These are phyloP conservation scores for Mucor piriformis DNA, from an alignment of 371 early-diverging fungal species.

Conservation along the genomic window DNA sequence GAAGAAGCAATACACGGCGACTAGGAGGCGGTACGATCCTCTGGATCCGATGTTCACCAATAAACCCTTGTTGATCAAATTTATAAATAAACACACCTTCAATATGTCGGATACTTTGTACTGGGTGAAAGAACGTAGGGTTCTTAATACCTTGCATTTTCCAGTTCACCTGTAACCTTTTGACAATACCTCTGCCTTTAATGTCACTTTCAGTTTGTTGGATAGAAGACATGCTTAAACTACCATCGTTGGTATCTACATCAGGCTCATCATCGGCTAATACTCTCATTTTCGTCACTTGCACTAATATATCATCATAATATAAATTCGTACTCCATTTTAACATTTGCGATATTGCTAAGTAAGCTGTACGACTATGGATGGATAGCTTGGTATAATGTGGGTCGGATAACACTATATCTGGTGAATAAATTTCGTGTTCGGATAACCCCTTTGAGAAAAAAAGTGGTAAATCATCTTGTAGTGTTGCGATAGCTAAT, in stretches of 20 bases:
- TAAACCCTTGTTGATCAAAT: constrained; percentile 51
- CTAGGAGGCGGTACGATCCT: constrained; percentile 64
- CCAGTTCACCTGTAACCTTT: constrained; percentile 55
- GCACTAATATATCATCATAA: constrained; percentile 45
- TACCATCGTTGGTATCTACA: constrained; percentile 4
- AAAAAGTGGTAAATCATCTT: constrained; percentile 51
- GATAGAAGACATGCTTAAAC: constrained; percentile 11
- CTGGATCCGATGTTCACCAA: constrained; percentile 63
- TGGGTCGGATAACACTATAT: constrained; percentile 57
- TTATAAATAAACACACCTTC: constrained; percentile 61
- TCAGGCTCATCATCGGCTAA: constrained; percentile 28
- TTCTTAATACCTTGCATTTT: constrained; percentile 51
- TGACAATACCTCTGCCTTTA: constrained; percentile 21
- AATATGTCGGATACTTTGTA: constrained; percentile 23
- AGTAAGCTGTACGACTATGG: constrained; percentile 50
- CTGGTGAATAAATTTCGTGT: constrained; percentile 45
- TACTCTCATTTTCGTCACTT: constrained; percentile 42
- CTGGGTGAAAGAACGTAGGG: constrained; percentile 25
- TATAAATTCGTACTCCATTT: constrained; percentile 56
- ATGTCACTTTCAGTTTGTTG: constrained; percentile 19
- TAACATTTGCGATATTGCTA: constrained; percentile 53
- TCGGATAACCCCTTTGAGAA: constrained; percentile 46
- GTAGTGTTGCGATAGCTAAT: constrained; percentile 52
- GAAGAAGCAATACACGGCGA: constrained; percentile 49
- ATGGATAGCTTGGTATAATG: constrained; percentile 56